Base-by-base conservation (phyloP, 495 filamentous ascomycete genomes). In the Penicillium bialowiezense region DNA sequence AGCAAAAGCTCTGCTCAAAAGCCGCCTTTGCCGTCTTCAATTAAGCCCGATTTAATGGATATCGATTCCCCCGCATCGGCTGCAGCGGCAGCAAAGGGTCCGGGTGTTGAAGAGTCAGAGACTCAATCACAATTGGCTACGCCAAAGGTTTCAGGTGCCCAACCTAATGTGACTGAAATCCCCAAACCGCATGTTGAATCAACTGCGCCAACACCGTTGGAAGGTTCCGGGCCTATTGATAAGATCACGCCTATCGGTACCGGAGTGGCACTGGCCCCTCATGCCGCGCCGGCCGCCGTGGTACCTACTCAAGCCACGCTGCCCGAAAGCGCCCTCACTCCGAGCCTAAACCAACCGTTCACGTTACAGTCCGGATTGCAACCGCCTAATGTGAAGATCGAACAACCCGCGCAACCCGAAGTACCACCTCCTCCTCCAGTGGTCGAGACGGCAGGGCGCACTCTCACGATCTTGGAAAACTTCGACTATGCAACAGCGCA, bases 401-500 rank as follows among this genome's bases (percentile, higher is more conserved):
- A 50, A 19, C 41, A 48, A 23, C 35, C 57, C 26, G 37, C 34
- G 21, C 56, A 54, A 43, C 58, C 61, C 0, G 54, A 57, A 48
- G 35, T 56, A 12, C 68, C 67, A 44, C 51, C 61, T 34, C 46
- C 59, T 24, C 68, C 71, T 41, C 65, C 66, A 45, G 63, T 76
- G 19, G 70, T 76, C 40, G 77, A 82, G 55, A 56, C 78, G 26
- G 75, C 73, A 10, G 76, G 70, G 33, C 73, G 77, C 38, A 75
- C 66, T 34, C 53, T 83, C 14, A 75, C 80, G 7, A 67, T 80
- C 24, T 65, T 83, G 20, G 75, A 75, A 55, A 80, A 81, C 38
- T 79, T 82, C 46, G 79, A 82, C 48, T 68, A 76, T 29, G 69
- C 70, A 50, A 74, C 72, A 18, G 73, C 74, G 12, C 21, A 74